phyloP scores from a whole-genome alignment of 2,329 filamentous ascomycete species.

The Botryotinia calthae region DNA sequence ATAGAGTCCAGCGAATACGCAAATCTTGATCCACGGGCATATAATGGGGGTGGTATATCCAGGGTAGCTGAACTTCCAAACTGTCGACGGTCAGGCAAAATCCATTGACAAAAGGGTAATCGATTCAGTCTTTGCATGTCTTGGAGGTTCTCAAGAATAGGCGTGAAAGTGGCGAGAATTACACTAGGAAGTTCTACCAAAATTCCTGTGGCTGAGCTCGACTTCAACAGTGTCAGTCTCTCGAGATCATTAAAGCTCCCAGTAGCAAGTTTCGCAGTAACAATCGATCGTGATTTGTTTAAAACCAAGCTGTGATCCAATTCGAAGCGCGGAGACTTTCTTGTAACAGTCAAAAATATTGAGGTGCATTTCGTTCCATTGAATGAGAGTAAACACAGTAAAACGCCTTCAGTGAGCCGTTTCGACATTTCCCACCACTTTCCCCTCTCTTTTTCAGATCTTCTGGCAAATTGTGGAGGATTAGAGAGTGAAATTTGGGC shows the following conservation, averaged over 20 bases:
- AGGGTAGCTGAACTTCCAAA: neutral
- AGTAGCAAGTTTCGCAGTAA: neutral
- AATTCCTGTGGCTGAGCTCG: neutral
- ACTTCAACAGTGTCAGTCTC: neutral
- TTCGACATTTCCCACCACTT: neutral
- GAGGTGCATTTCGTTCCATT: neutral
- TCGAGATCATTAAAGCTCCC: neutral
- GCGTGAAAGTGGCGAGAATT: conserved; percentile 6
- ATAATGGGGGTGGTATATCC: conserved; percentile 28
- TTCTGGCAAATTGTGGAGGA: neutral
- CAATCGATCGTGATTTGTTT: neutral
- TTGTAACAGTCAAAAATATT: neutral
- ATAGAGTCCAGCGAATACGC: conserved; percentile 26
- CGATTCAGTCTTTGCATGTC: neutral
- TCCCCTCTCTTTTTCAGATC: neutral
- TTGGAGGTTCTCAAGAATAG: conserved; percentile 17
- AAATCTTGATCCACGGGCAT: conserved; percentile 25
- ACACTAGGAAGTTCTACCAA: conserved; percentile 7
- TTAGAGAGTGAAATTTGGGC: neutral
- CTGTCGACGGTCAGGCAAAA: conserved; percentile 6
- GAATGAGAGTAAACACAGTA: neutral
- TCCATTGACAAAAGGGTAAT: conserved; percentile 15
- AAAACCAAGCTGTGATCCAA: neutral
- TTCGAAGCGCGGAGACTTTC: neutral
- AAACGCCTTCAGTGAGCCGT: neutral